Evolutionary conservation across 164 flowering plant genomes (phyloP), one percentile per base, ranked within the genome.

Genomic region (Macadamia tetraphylla): DNA sequence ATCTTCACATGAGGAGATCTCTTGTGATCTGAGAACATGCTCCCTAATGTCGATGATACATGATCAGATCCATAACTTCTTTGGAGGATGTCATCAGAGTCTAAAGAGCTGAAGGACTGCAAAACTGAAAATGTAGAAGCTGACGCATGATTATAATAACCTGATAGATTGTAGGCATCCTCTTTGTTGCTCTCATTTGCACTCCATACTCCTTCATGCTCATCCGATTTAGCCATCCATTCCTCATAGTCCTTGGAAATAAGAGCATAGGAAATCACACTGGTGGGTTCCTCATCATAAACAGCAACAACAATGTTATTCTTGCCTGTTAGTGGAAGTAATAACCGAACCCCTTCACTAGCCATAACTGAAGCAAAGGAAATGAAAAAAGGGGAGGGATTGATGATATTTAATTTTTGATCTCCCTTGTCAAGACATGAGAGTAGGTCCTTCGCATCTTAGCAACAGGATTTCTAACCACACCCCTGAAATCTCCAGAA

Each of bases 221-320:
- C 80, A 69, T 53, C 61, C n/a, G 65, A 68, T 67, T 72, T 81
- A 62, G 73, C 62, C 29, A 90, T 69, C 85, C 84, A 82, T 52
- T 85, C 83, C 53, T 82, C 80, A 58, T 90, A 75, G 51, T 90
- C 85, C 69, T 79, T 84, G 67, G 86, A 87, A 67, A 78, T 81
- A 31, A 89, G 68, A n/a, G 84, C 90, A 76, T 84, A 83, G 12
- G 91, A 65, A 70, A 89, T 89, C 18, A 83, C 68, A 73, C 94
- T 89, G 18, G 94, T 81, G 48, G 91, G 94, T 68, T 89, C 94
- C 78, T 87, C 88, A 72, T 89, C 94, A 79, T 77, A 84, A 64
- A 89, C 90, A 5, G 90, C 88, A 75, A 89, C 61, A 3, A 86
- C 82, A 60, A 79, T 83, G 31, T 84, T 88, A 78, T 82, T 81